Base-by-base conservation (phyloP, 345 rosid genomes). In the Syzygium jambos region DNA sequence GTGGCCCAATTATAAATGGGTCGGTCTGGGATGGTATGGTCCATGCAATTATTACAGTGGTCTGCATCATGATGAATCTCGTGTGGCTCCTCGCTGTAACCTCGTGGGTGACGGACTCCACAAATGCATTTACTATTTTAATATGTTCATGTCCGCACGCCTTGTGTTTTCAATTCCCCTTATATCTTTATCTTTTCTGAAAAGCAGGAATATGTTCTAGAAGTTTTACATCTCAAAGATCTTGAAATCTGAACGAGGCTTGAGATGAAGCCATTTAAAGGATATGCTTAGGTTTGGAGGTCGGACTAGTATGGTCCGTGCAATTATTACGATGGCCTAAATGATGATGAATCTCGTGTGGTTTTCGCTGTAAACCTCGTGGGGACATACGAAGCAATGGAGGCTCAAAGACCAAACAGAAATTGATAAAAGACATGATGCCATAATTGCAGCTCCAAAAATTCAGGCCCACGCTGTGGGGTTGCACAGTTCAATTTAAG, bases 71-170 rank as follows among this genome's bases (percentile, higher is more conserved):
- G 73, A n/a, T n/a, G 73, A n/a, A 14, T 4, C 0, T 61, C 73
- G 73, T 61, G 10, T n/a, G 38, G 6, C 3, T 61, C 27, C 14
- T 61, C 73, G 14, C 38, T 61, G 38, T 61, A n/a, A 6, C 14
- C 73, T 41, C 43, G 52, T 51, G 52, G 52, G 52, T 6, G 43
- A 41, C 43, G 43, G 43, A 43, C 46, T 43, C 46, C 46, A 5
- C 1, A 5, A 43, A 43, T 43, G 46, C 7, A 4, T 43, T 43
- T 7, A 43, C 6, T 43, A 43, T 43, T 43, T 43, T 6, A 43
- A 43, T 43, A 1, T 6, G 7, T 43, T 7, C 1, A 6, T 43
- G 3, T 43, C 46, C 7, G 7, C 1, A 43, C 1, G 46, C 1
- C 46, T 5, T 6, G 7, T 1, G 1, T 43, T 43, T 43, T 43